phyloP scores from a whole-genome alignment of 1,139 yeast species.

The Yamadazyma triangularis region DNA sequence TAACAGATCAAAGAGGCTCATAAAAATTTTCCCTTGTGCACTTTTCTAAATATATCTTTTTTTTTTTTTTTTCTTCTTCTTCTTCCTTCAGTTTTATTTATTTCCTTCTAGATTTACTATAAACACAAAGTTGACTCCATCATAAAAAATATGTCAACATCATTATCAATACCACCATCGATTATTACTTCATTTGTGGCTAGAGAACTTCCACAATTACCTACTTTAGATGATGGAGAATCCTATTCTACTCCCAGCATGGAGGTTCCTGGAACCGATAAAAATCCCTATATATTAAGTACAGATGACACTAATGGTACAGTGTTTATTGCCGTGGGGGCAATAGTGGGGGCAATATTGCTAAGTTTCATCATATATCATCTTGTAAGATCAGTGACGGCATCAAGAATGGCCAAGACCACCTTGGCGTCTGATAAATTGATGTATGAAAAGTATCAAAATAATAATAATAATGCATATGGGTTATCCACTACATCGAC shows the following conservation, averaged over 20 bases:
- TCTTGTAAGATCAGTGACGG: slow-evolving; percentile 31
- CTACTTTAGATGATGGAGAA: slow-evolving; percentile 7
- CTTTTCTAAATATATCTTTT: too few species aligned
- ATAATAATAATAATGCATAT: slow-evolving; percentile 31
- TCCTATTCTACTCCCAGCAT: slow-evolving; percentile 49
- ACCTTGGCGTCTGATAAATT: slow-evolving; percentile 27
- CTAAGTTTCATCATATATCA: slow-evolving; percentile 41
- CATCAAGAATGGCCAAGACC: slow-evolving; percentile 37
- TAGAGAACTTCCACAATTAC: slow-evolving; percentile 9
- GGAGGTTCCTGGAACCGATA: slow-evolving; percentile 54
- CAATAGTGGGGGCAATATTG: slow-evolving; percentile 55
- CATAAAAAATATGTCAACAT: slow-evolving; percentile 1
- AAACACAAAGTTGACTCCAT: too few species aligned
- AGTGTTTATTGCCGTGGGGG: slow-evolving; percentile 76
- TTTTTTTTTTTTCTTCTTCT: too few species aligned
- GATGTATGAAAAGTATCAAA: slow-evolving; percentile 35
- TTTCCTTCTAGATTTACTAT: too few species aligned
- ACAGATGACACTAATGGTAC: slow-evolving; percentile 62
- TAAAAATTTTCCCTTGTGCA: neutral
- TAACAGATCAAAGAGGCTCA: neutral
- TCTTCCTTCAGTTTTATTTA: too few species aligned
- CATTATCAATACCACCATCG: slow-evolving; percentile 12
- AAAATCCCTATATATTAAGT: slow-evolving; percentile 60
- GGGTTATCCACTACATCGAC: slow-evolving; percentile 18
- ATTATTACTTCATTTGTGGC: slow-evolving; percentile 8